Evolutionary conservation across 352 stramenopile genomes (phyloP).

Genomic region (Globisporangium uncinulatum): DNA sequence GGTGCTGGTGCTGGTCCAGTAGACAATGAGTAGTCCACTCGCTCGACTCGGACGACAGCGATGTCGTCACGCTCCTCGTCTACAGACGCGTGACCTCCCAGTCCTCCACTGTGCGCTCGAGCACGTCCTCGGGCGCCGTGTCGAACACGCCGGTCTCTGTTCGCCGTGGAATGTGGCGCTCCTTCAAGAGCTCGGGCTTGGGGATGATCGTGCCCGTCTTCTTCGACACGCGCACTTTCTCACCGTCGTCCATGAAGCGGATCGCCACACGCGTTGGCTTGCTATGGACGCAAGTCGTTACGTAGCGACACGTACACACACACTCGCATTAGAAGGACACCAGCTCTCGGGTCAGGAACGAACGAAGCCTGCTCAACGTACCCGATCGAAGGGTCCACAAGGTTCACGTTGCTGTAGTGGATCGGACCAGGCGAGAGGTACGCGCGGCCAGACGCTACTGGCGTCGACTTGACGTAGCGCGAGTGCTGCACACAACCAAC

Average conservation of each 20-base stretch:
- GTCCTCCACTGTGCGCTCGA: slow-evolving; percentile 74
- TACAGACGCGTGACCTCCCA: slow-evolving; percentile 72
- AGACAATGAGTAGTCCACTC: no score
- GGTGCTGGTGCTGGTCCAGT: no score
- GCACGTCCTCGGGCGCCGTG: slow-evolving; percentile 69
- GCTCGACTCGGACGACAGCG: no score
- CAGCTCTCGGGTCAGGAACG: no score
- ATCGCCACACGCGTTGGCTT: slow-evolving; percentile 76
- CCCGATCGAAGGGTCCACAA: slow-evolving; percentile 76
- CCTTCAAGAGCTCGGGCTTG: slow-evolving; percentile 88
- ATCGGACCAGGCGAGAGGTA: slow-evolving; percentile 80
- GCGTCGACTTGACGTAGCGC: slow-evolving; percentile 79
- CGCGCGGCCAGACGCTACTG: slow-evolving; percentile 56
- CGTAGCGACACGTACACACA: no score
- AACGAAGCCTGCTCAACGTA: no score
- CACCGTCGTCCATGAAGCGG: slow-evolving; percentile 88
- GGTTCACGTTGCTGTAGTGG: slow-evolving; percentile 85
- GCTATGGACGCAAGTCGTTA: no score
- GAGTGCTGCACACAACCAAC: slow-evolving; percentile 30
- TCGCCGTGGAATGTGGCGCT: slow-evolving; percentile 77
- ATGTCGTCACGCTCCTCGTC: slow-evolving; percentile 4
- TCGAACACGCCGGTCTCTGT: slow-evolving; percentile 82
- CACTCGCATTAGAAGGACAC: no score
- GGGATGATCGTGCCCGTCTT: slow-evolving; percentile 95
- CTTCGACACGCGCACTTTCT: slow-evolving; percentile 94